Evolutionary conservation across 1,139 yeast genomes (phyloP).

Genomic region (Geotrichum fermentans): DNA sequence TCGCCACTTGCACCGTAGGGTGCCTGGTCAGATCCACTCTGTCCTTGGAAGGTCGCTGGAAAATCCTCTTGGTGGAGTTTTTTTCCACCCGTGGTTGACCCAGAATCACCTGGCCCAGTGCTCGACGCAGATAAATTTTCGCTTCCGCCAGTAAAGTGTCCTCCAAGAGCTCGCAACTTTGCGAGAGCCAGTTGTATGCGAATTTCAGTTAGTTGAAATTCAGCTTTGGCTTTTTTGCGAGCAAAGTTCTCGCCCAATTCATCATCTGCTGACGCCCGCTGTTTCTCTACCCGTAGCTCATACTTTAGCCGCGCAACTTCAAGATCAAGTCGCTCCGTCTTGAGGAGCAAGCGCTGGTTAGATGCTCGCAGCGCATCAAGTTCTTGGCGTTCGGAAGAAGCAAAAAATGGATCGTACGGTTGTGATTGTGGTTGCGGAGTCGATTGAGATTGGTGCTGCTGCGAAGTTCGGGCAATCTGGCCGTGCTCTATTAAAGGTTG

Average conservation of each 20-base stretch:
- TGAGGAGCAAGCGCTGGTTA: slow-evolving; percentile 6
- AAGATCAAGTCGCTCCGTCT: slow-evolving; percentile 10
- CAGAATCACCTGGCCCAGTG: neutral
- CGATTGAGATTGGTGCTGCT: neutral
- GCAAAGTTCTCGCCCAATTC: neutral
- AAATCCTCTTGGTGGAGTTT: too few species aligned
- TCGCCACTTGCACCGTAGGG: too few species aligned
- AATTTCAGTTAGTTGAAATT: slow-evolving; percentile 5
- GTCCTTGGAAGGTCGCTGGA: too few species aligned
- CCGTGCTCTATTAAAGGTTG: too few species aligned
- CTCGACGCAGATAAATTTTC: neutral
- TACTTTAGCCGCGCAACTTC: slow-evolving; percentile 13
- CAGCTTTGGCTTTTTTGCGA: slow-evolving; percentile 5
- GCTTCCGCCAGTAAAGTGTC: too few species aligned
- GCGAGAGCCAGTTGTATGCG: slow-evolving; percentile 6
- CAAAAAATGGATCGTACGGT: neutral
- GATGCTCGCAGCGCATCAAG: neutral
- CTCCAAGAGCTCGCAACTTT: neutral
- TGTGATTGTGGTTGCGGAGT: neutral
- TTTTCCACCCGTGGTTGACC: too few species aligned
- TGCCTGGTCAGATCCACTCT: too few species aligned
- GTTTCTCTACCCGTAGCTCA: neutral
- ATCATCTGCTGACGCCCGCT: neutral
- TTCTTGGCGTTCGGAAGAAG: neutral
- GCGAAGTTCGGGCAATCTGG: neutral